These are phyloP conservation scores for Thuja plicata DNA, from an alignment of 83 land plant species.

Conservation along the genomic window DNA sequence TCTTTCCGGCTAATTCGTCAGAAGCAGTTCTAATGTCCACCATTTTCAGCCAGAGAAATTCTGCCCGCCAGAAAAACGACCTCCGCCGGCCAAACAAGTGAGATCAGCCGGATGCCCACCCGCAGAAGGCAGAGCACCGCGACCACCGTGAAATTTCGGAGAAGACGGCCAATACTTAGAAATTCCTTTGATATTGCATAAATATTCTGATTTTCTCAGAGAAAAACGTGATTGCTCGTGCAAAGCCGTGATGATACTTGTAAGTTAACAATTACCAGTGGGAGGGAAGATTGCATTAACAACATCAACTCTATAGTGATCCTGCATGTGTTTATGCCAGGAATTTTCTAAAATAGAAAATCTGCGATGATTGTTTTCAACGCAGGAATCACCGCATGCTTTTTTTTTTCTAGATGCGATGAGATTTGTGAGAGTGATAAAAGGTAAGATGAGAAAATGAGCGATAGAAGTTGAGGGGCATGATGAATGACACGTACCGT, in stretches of 20 bases:
- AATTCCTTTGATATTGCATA: slow-evolving; percentile 16
- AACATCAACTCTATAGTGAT: not conserved
- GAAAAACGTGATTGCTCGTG: not conserved
- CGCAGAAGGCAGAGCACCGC: slow-evolving; percentile 74
- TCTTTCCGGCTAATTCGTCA: not conserved
- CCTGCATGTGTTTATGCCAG: not conserved
- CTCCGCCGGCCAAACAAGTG: slow-evolving; percentile 69
- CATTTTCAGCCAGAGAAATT: not conserved
- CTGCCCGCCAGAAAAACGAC: not conserved
- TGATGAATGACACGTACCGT: too few species aligned
- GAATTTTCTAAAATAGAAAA: too few species aligned
- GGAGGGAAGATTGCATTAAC: not conserved
- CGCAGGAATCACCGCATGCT: not conserved
- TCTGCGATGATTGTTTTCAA: not conserved
- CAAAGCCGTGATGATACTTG: slow-evolving; percentile 17
- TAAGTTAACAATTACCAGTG: not conserved
- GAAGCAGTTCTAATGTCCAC: not conserved
- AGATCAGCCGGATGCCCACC: slow-evolving; percentile 84
- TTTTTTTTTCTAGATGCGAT: too few species aligned
- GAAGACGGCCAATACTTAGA: slow-evolving; percentile 34
- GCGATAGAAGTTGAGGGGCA: too few species aligned
- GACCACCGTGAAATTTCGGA: slow-evolving; percentile 78
- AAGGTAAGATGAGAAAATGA: too few species aligned
- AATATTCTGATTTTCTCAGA: slow-evolving; percentile 1
- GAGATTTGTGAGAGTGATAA: too few species aligned